phyloP scores from a whole-genome alignment of 116 monocot species.

The Zostera marina region DNA sequence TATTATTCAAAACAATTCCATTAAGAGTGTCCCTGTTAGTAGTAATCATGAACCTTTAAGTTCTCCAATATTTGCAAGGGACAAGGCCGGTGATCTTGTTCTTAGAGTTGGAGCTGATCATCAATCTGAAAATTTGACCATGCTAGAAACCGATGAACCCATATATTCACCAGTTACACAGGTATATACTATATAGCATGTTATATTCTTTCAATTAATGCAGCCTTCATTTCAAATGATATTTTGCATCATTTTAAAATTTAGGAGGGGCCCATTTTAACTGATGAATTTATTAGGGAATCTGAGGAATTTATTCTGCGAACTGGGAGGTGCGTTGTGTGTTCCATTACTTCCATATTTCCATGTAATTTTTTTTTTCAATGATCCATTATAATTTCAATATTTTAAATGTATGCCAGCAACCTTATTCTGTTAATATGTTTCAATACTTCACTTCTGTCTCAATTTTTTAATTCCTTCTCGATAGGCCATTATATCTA shows the following conservation, averaged over 20 bases:
- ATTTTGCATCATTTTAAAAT: conserved; percentile 7
- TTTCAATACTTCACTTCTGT: no score
- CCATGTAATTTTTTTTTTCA: neutral
- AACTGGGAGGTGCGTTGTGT: conserved; percentile 79
- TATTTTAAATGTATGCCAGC: no score
- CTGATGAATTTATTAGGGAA: conserved; percentile 82
- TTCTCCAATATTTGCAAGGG: conserved; percentile 34
- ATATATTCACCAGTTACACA: conserved; percentile 66
- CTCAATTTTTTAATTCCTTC: no score
- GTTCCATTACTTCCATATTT: no score
- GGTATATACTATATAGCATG: conserved; percentile 30
- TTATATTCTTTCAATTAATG: neutral
- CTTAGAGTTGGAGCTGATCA: conserved; percentile 67
- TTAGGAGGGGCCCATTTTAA: conserved; percentile 78
- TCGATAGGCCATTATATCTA: no score
- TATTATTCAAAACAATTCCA: conserved; percentile 17
- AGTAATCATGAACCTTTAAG: neutral
- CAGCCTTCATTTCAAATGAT: neutral
- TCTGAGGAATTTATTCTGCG: conserved; percentile 69
- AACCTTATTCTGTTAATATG: no score
- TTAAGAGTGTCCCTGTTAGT: conserved; percentile 5
- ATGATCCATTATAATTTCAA: neutral
- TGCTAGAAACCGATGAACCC: conserved; percentile 86
- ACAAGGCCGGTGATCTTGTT: conserved; percentile 34
- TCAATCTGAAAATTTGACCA: conserved; percentile 47